phyloP scores from a whole-genome alignment of 192 early-diverging fungal genomes.

The Podila minutissima region DNA sequence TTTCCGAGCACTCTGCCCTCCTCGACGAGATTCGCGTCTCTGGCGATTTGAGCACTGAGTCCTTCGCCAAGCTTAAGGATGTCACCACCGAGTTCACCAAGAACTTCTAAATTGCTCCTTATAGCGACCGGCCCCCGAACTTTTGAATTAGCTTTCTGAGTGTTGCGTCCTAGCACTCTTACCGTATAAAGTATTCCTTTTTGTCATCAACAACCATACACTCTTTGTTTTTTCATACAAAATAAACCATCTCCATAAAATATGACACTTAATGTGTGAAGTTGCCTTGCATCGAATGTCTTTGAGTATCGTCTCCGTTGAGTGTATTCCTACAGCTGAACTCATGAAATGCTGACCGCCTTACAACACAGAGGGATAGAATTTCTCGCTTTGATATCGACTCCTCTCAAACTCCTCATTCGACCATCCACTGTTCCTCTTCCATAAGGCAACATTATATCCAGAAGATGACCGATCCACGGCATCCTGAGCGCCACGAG shows the following conservation, averaged over 20 bases:
- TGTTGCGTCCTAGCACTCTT: background rate
- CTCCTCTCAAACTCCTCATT: too few relatives aligned
- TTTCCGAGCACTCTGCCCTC: slow-evolving; percentile 88
- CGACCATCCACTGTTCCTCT: too few relatives aligned
- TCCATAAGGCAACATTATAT: too few relatives aligned
- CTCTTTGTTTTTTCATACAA: slow-evolving; percentile 1
- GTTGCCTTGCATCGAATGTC: too few relatives aligned
- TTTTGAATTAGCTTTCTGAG: too few relatives aligned
- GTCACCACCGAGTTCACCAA: slow-evolving; percentile 81
- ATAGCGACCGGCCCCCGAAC: background rate
- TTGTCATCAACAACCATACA: background rate
- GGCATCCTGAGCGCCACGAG: too few relatives aligned
- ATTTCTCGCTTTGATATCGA: too few relatives aligned
- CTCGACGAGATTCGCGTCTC: slow-evolving; percentile 91
- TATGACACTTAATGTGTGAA: too few relatives aligned
- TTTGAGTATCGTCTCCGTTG: background rate
- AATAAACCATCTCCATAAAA: background rate
- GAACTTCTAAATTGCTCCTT: slow-evolving; percentile 67
- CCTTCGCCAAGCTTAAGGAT: slow-evolving; percentile 91
- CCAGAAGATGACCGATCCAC: too few relatives aligned
- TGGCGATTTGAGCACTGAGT: slow-evolving; percentile 87
- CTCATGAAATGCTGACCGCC: background rate
- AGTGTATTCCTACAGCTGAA: background rate
- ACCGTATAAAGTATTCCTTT: background rate
- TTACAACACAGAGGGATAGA: background rate